phyloP scores from a whole-genome alignment of 2,329 filamentous ascomycete species.

The Chaetomiaceae sp. region DNA sequence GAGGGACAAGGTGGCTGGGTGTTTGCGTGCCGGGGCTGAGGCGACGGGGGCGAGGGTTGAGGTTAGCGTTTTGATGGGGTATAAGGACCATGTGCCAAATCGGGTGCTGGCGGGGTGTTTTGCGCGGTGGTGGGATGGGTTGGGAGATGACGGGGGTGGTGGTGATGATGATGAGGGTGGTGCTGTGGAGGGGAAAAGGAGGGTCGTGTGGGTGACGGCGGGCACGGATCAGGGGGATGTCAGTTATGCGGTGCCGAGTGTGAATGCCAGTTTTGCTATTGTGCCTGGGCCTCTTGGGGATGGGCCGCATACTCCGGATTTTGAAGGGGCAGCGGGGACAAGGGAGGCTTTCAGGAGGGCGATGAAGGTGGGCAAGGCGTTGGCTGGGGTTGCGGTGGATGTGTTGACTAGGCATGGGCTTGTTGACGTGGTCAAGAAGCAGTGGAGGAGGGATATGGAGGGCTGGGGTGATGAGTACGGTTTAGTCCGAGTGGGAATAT shows the following conservation, averaged over 20 bases:
- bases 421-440: constrained; percentile 1
- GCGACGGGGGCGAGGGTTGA: constrained; percentile 1
- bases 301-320: constrained; percentile 7
- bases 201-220: not conserved
- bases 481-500: too few species aligned
- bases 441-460: constrained; percentile 8
- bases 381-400: constrained; percentile 6
- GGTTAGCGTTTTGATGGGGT: not conserved
- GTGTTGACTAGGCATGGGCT: not conserved
- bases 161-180: not conserved
- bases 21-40: constrained; percentile 3
- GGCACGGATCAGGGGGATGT: constrained; percentile 8
- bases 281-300: not conserved
- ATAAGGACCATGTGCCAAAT: constrained; percentile 9
- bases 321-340: constrained; percentile 5
- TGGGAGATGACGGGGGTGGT: not conserved
- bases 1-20: not conserved
- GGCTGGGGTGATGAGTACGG: too few species aligned
- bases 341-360: constrained; percentile 1
- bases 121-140: not conserved
- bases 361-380: constrained; percentile 4
- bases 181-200: too few species aligned
- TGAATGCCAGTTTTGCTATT: constrained; percentile 10
- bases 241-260: constrained; percentile 5
- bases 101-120: constrained; percentile 4